A percentile compares a stretch with the other conserved stretches of the same genome.
These are phyloP conservation scores for Apiosordaria backusii DNA, from an alignment of 495 filamentous ascomycete genomes.

Conservation along the genomic window DNA sequence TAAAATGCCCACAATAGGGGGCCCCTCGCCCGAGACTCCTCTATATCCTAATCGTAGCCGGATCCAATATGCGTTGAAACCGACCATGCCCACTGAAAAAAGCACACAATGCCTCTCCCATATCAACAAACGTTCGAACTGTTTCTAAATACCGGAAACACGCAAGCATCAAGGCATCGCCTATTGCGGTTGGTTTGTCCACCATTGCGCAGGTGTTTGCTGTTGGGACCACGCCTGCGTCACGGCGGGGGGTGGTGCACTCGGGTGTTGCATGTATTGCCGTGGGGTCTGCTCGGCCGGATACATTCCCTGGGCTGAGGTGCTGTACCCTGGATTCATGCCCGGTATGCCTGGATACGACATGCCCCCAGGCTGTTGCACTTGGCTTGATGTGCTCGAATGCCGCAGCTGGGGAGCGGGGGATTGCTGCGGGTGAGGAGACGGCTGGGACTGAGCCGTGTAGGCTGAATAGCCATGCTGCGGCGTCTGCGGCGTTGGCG, in stretches of 20 bases:
- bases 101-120: conserved; percentile 28
- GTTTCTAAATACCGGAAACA: not conserved
- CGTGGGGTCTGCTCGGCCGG: conserved; percentile 55
- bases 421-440: conserved; percentile 56
- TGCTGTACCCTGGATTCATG: conserved; percentile 51
- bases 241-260: conserved; percentile 39
- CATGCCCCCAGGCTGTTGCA: conserved; percentile 51
- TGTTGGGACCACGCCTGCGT: conserved; percentile 44
- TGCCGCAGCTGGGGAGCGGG: conserved; percentile 61
- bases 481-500: conserved; percentile 44
- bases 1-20: conserved; percentile 9
- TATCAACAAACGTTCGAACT: conserved; percentile 10
- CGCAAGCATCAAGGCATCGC: not conserved
- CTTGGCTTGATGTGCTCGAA: conserved; percentile 55
- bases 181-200: conserved; percentile 47
- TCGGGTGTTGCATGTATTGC: conserved; percentile 58
- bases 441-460: conserved; percentile 53
- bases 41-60: conserved; percentile 21
- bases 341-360: conserved; percentile 59
- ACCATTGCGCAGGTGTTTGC: conserved; percentile 43
- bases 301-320: conserved; percentile 55
- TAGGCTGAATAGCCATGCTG: conserved; percentile 46
- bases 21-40: conserved; percentile 28
- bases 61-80: conserved; percentile 19
- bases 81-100: conserved; percentile 14